phyloP scores from a whole-genome alignment of 495 filamentous ascomycete species.

The Filosporella fistucella region DNA sequence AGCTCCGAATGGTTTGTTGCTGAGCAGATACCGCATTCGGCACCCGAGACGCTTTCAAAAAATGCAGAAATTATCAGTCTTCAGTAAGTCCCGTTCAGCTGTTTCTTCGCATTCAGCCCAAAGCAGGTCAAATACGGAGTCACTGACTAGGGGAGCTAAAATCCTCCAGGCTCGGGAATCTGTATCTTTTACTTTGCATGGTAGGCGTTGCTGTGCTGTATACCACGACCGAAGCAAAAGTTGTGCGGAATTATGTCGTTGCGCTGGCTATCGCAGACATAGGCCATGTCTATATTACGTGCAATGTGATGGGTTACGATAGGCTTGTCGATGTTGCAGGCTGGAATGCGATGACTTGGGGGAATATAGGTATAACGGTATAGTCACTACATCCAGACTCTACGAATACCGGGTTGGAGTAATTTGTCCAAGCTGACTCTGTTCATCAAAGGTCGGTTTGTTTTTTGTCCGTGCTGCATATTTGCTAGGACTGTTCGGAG shows the following conservation, averaged over 20 bases:
- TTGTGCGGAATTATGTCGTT: slow-evolving; percentile 63
- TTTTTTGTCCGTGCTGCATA: slow-evolving; percentile 10
- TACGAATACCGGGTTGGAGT: not conserved
- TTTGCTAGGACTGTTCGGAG: slow-evolving; percentile 12
- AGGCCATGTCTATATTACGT: slow-evolving; percentile 63
- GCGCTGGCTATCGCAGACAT: slow-evolving; percentile 63
- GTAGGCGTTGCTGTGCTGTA: slow-evolving; percentile 57
- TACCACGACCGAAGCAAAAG: slow-evolving; percentile 56
- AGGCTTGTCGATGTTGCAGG: slow-evolving; percentile 44
- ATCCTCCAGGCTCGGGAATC: slow-evolving; percentile 59
- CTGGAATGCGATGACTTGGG: slow-evolving; percentile 72
- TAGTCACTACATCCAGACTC: not conserved
- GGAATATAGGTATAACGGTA: slow-evolving; percentile 64
- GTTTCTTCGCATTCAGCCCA: no score
- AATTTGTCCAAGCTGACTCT: not conserved
- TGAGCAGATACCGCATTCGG: slow-evolving; percentile 46
- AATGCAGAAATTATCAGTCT: slow-evolving; percentile 33
- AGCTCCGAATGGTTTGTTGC: slow-evolving; percentile 54
- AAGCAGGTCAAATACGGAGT: no score
- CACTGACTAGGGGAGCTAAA: no score
- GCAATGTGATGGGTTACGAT: slow-evolving; percentile 50
- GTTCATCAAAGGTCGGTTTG: slow-evolving; percentile 8
- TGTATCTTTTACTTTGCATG: slow-evolving; percentile 61
- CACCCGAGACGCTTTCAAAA: slow-evolving; percentile 20
- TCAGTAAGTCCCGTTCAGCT: no score